Evolutionary conservation across 208 protist species (phyloP), one percentile per base, ranked within the genome.

Genomic region (Trypanosoma conorhini): DNA sequence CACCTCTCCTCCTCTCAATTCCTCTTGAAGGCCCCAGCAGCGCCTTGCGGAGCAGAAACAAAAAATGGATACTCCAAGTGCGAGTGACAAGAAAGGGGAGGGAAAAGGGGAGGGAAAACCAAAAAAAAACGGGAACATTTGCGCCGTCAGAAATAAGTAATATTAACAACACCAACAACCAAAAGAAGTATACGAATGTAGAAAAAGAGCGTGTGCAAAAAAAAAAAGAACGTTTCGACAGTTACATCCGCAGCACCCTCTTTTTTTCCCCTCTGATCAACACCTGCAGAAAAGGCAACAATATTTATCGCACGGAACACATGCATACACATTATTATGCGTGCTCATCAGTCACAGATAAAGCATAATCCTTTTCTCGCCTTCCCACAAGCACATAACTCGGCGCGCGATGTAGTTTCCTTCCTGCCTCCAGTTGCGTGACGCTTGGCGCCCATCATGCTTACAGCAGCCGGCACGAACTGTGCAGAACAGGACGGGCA

Each of bases 291-390:
- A 72, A 54, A 57, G 21, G 13, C 5, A 62, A 70, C 10, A n/a
- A 5, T 15, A 72, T 30, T 35, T 33, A 17, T 30, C 26, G 30
- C 30, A 38, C 58, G 56, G 48, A 62, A n/a, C 17, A 67, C 35
- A 31, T 10, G 15, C 3, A 9, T 19, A 54, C 50, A 46, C 55
- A 22, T 15, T 22, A 22, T 15, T 22, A 54, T 54, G 50, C 22
- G n/a, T 59, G 55, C 12, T 35, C 28, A 10, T 81, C 69, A 90
- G 33, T 88, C 84, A 68, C 87, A 93, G 5, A 93, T 67, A 75
- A 93, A 93, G 71, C 87, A 93, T 40, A 68, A 44, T 3, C 87
- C 87, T 70, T 76, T 82, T 3, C 70, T 78, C 33, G 87, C 77
- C 55, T 77, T 72, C 8, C 87, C 84, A 51, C 87, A 93, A 0